Conservation (phyloP, 2,329 filamentous ascomycete species). For the Alternaria burnsii region DNA sequence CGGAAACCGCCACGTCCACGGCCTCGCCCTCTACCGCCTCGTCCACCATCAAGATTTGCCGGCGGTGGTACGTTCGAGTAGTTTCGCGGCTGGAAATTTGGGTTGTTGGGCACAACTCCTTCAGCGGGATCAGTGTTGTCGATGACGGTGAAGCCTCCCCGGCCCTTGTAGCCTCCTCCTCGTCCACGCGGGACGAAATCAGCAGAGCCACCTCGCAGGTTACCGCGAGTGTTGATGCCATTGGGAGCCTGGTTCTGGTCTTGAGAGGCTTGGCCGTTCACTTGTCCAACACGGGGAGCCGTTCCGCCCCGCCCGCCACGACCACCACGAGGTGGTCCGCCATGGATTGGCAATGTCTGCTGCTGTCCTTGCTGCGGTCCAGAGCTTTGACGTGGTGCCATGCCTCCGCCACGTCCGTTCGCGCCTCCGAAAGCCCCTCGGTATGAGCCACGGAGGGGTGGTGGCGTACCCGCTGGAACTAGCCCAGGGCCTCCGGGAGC, state of each 20-base stretch:
- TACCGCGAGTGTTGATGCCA: conserved; percentile 40
- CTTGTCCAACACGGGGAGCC: conserved; percentile 44
- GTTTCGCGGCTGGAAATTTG: conserved; percentile 62
- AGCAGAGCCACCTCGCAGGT: conserved; percentile 31
- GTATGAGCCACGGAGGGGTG: conserved; percentile 67
- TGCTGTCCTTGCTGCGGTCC: conserved; percentile 36
- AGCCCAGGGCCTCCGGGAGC: conserved; percentile 68
- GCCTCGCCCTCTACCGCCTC: conserved; percentile 43
- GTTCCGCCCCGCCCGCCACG: conserved; percentile 52
- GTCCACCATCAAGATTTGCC: conserved; percentile 40
- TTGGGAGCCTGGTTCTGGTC: conserved; percentile 37
- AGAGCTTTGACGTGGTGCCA: conserved; percentile 45
- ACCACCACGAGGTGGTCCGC: conserved; percentile 49
- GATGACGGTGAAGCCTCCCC: conserved; percentile 56
- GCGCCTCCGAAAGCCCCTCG: conserved; percentile 63
- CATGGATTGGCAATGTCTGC: conserved; percentile 52
- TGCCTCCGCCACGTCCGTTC: conserved; percentile 53
- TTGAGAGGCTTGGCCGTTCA: conserved; percentile 36
- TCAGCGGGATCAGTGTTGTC: conserved; percentile 62
- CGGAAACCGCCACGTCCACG: conserved; percentile 43
- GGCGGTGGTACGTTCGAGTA: conserved; percentile 52
- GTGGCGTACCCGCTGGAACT: conserved; percentile 63
- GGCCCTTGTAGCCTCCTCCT: conserved; percentile 46
- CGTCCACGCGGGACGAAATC: conserved; percentile 53
- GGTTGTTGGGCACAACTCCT: conserved; percentile 65